These are phyloP conservation scores for Beverwykella pulmonaria DNA, from an alignment of 495 filamentous ascomycete species.

Conservation along the genomic window DNA sequence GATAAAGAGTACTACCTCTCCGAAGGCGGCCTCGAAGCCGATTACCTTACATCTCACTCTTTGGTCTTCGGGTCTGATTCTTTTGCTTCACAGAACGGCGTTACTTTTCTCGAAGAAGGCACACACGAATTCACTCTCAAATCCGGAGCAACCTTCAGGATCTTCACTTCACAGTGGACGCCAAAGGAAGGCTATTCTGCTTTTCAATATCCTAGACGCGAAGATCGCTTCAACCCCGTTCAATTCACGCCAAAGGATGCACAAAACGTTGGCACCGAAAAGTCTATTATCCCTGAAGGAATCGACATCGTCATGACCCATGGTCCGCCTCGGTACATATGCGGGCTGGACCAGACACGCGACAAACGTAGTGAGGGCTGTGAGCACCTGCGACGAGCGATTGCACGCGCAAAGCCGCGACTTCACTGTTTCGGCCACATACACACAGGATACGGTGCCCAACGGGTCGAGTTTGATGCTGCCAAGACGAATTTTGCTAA, in stretches of 20 bases:
- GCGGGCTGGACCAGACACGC: conserved; percentile 10
- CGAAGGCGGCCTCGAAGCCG: conserved; percentile 15
- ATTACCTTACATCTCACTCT: conserved; percentile 12
- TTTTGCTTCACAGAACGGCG: conserved; percentile 6
- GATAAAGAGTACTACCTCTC: conserved; percentile 21
- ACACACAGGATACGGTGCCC: conserved; percentile 49
- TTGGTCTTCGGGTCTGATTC: conserved; percentile 10
- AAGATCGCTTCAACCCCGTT: conserved; percentile 30
- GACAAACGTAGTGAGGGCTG: conserved; percentile 23
- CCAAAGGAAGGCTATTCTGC: conserved; percentile 24
- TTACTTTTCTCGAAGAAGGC: conserved; percentile 32
- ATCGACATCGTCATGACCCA: conserved; percentile 39
- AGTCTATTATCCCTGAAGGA: conserved; percentile 12
- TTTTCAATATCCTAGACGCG: conserved; percentile 19
- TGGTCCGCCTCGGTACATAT: conserved; percentile 33
- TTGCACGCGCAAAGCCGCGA: conserved; percentile 50
- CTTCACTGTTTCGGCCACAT: conserved; percentile 66
- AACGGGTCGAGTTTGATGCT: conserved; percentile 14
- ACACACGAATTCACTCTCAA: conserved; percentile 27
- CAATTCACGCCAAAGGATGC: conserved; percentile 12
- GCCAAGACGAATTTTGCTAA: background rate
- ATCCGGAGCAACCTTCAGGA: conserved; percentile 26
- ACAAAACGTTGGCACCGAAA: conserved; percentile 35
- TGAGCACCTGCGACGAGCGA: conserved; percentile 43
- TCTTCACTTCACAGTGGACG: conserved; percentile 28